Base-by-base conservation (phyloP, 768 basidiomycete species). In the Agaricus sinodeliciosus region DNA sequence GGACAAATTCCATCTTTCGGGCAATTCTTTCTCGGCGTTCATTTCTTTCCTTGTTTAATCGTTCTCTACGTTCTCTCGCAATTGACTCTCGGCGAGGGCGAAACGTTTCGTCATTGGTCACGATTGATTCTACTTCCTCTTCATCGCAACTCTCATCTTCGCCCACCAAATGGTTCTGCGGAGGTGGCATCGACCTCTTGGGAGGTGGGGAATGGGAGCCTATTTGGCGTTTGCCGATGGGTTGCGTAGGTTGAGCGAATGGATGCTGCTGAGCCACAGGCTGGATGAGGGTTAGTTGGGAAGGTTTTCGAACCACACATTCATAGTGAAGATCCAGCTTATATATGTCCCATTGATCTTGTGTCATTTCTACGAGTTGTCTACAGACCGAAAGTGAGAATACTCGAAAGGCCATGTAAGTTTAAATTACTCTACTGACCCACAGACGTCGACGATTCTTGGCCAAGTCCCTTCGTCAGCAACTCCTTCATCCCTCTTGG, bases 291-390 rank as follows among this genome's bases (percentile, higher is more conserved):
- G 70, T 63, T 15, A 70, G 44, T 3, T 69, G 65, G 8, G 78
- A 75, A 48, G 68, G 66, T 31, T 63, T 63, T 28, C 68, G 75
- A 8, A 88, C 80, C 53, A 69, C 66, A 61, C 88, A 91, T 19
- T 79, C 76, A 58, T 90, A 90, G n/a, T 67, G 65, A 2, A 84
- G 81, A 61, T 91, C 89, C 7, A 91, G 74, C 62, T 90, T 90
- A 69, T 90, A 84, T 26, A 90, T 82, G 56, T 91, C 89, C 89
- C 89, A 91, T 64, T 90, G 87, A 34, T 90, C 86, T 63, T 85
- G 85, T 16, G 78, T 77, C 62, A 77, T 78, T 54, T 76, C 64
- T 48, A 78, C 65, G 0, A 65, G 62, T 66, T 78, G 68, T 9
- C 84, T 84, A 51, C 16, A 26, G 40, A 9, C 18, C 53, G 55